These are phyloP conservation scores for Phytophthora tubulina DNA, from an alignment of 352 stramenopile species.

Conservation along the genomic window DNA sequence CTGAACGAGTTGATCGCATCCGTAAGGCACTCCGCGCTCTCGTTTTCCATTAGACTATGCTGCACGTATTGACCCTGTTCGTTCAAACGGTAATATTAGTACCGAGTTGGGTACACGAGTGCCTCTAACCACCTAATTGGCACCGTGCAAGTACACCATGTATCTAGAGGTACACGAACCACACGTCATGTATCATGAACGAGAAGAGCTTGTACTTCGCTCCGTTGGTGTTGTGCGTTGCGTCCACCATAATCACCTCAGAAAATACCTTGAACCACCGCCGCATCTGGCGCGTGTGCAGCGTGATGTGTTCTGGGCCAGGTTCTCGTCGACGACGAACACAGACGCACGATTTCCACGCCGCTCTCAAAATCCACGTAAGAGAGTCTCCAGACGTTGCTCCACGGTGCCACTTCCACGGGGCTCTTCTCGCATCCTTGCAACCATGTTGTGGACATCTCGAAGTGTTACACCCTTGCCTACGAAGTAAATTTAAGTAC, in stretches of 20 bases:
- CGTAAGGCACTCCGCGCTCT: background rate
- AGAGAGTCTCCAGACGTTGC: background rate
- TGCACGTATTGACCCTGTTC: background rate
- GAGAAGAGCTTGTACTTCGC: constrained; percentile 21
- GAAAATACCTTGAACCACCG: constrained; percentile 21
- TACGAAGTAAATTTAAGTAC: background rate
- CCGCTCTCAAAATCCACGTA: background rate
- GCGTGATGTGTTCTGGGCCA: constrained; percentile 8
- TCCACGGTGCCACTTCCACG: background rate
- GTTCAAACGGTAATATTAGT: background rate
- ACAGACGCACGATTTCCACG: constrained; percentile 2
- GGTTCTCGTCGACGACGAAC: constrained; percentile 6
- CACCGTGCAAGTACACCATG: too few relatives aligned
- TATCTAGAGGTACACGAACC: too few relatives aligned
- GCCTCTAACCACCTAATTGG: too few relatives aligned
- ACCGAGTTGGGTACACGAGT: background rate
- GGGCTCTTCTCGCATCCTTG: background rate
- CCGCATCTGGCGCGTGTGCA: constrained; percentile 15
- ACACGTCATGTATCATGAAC: constrained; percentile 17
- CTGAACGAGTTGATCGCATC: background rate
- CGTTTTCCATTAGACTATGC: constrained; percentile 8
- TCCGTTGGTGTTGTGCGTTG: constrained; percentile 18
- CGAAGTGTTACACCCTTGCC: constrained; percentile 10
- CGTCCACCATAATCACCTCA: constrained; percentile 15
- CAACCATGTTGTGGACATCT: constrained; percentile 16